Base-by-base conservation (phyloP, 441 rosid species). In the Arabidopsis hybrid region DNA sequence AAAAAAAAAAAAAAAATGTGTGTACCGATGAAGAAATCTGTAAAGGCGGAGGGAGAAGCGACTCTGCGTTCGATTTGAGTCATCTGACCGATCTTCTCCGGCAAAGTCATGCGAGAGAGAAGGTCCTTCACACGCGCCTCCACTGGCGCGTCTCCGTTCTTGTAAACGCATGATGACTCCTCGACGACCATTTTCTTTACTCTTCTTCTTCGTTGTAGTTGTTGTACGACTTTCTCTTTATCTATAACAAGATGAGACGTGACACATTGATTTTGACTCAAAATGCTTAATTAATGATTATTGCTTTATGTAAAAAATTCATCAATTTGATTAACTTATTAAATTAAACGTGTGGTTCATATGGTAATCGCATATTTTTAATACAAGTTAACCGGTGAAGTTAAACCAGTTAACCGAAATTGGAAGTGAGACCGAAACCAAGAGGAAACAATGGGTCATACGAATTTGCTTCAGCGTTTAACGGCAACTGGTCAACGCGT, bases 61-160 rank as follows among this genome's bases (percentile, higher is more conserved):
- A 76, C 76, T 12, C 11, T 0, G 38, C 97, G 89, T 64, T 91
- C 90, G 36, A 89, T 88, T 70, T 93, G 97, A 58, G 88, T 83
- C 92, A 91, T 93, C 80, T 91, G 97, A 13, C 92, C 92, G 40
- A 93, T 74, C 69, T 91, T 93, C 73, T 93, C 98, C 60, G 73
- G 60, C 57, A 88, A 35, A 58, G 83, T 91, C 98, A 93, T 89
- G 46, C 87, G 82, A 47, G 92, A 85, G 59, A 93, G 87, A 81
- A 91, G 91, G 80, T 91, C 97, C 43, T 78, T 62, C 53, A 91
- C 73, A 39, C 97, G 91, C 77, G 74, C 88, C 79, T 93, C 97
- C 3, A 85, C 72, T 4, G 89, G 82, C 42, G 85, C 87, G 57
- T 68, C 40, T 39, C 87, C 76, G 62, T 89, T 78, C 71, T 83